A percentile compares a stretch with the other conserved stretches of the same genome.
Conservation (phyloP, 2,329 filamentous ascomycete species). For the Cercospora sesami region DNA sequence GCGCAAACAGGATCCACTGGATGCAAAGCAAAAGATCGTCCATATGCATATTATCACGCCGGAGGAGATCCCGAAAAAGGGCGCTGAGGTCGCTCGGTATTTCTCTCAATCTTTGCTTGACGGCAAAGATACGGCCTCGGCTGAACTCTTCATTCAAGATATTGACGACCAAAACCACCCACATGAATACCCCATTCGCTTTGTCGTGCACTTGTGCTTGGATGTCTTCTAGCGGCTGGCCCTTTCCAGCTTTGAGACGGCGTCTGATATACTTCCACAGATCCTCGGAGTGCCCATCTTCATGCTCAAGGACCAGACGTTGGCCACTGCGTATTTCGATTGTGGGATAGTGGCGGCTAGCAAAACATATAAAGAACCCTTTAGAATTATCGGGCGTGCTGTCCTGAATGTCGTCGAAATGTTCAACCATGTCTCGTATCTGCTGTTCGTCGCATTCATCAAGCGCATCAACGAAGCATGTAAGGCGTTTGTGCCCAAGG, state of each 20-base stretch:
- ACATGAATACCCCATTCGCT: constrained; percentile 49
- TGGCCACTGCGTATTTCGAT: constrained; percentile 39
- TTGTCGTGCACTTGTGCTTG: constrained; percentile 40
- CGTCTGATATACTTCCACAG: constrained; percentile 40
- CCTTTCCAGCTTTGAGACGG: constrained; percentile 34
- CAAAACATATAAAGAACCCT: constrained; percentile 41
- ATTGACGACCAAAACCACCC: constrained; percentile 48
- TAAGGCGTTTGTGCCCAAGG: constrained; percentile 34
- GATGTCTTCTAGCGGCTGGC: constrained; percentile 31
- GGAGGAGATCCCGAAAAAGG: constrained; percentile 55
- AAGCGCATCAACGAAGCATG: constrained; percentile 49
- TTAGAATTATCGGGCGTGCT: not conserved
- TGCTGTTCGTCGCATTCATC: constrained; percentile 48
- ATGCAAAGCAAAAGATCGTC: constrained; percentile 50
- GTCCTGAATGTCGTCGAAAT: constrained; percentile 40
- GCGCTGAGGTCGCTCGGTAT: constrained; percentile 47
- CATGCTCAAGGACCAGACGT: constrained; percentile 40
- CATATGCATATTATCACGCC: constrained; percentile 47
- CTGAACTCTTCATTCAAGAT: constrained; percentile 49
- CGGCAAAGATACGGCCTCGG: constrained; percentile 32
- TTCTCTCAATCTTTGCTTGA: constrained; percentile 42
- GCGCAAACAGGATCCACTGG: constrained; percentile 57
- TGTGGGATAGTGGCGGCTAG: constrained; percentile 49
- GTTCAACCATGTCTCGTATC: constrained; percentile 42
- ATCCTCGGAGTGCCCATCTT: constrained; percentile 39